A percentile compares a stretch with the other conserved stretches of the same genome.
These are phyloP conservation scores for Aureobasidium sp. DNA, from an alignment of 2,329 filamentous ascomycete species.

Conservation along the genomic window DNA sequence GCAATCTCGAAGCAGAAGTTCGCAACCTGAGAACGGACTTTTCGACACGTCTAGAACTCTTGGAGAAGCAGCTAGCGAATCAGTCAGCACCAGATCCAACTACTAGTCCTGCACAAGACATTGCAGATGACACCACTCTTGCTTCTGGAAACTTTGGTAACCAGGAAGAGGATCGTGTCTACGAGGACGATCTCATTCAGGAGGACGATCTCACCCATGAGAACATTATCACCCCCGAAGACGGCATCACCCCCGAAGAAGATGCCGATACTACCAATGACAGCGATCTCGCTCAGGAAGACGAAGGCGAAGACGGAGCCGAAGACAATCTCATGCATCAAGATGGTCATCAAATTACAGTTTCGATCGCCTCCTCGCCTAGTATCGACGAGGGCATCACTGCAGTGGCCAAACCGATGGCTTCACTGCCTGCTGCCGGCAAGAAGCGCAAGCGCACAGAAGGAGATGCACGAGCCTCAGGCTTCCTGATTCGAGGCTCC, in stretches of 20 bases:
- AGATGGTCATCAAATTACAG: background rate
- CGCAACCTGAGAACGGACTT: background rate
- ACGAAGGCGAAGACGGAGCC: background rate
- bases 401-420: too few relatives aligned
- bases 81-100: background rate
- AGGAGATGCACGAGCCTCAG: background rate
- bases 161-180: background rate
- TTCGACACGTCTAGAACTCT: background rate
- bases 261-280: too few relatives aligned
- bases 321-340: too few relatives aligned
- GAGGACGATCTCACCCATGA: background rate
- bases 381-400: background rate
- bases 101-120: background rate
- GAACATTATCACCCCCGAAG: background rate
- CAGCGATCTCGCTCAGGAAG: too few relatives aligned
- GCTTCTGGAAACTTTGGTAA: too few relatives aligned
- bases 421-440: background rate
- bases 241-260: too few relatives aligned
- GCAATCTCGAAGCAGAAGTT: too few relatives aligned
- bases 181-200: background rate
- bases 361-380: background rate
- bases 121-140: too few relatives aligned
- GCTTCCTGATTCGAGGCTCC: background rate
- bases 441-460: background rate
- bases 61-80: background rate